Conservation (phyloP, 2,329 filamentous ascomycete genomes). For the Verticillium isaacii region DNA sequence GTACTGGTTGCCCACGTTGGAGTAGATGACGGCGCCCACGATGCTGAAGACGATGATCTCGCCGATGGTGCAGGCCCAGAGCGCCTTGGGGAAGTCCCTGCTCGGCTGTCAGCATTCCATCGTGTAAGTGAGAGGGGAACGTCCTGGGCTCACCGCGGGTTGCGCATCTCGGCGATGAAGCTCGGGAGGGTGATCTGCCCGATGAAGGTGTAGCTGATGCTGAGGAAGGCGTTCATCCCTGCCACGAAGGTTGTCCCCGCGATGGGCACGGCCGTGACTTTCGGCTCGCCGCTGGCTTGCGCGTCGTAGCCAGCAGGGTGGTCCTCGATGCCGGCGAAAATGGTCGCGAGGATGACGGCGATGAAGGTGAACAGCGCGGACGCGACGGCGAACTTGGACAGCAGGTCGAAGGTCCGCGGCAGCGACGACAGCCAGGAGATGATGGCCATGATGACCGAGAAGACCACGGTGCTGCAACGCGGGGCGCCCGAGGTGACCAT, state of each 20-base stretch:
- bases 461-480: constrained; percentile 70
- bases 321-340: constrained; percentile 73
- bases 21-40: constrained; percentile 77
- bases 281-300: constrained; percentile 51
- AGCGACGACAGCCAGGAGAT: constrained; percentile 77
- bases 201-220: constrained; percentile 95
- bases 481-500: constrained; percentile 67
- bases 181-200: constrained; percentile 90
- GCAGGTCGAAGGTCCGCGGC: constrained; percentile 76
- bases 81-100: constrained; percentile 84
- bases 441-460: constrained; percentile 68
- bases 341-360: constrained; percentile 76
- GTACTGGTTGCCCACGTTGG: constrained; percentile 86
- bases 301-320: constrained; percentile 62
- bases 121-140: neutral
- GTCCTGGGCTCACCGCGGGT: constrained; percentile 37
- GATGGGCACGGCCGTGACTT: constrained; percentile 64
- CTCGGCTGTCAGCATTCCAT: neutral
- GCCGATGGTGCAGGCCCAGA: constrained; percentile 85
- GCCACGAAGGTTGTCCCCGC: constrained; percentile 71
- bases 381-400: constrained; percentile 72
- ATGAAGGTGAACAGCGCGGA: constrained; percentile 88
- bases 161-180: constrained; percentile 92
- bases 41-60: constrained; percentile 83
- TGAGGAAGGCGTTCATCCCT: constrained; percentile 84